These are phyloP conservation scores for Rhododendron simsii DNA, from an alignment of 148 eudicot genomes.

Conservation along the genomic window DNA sequence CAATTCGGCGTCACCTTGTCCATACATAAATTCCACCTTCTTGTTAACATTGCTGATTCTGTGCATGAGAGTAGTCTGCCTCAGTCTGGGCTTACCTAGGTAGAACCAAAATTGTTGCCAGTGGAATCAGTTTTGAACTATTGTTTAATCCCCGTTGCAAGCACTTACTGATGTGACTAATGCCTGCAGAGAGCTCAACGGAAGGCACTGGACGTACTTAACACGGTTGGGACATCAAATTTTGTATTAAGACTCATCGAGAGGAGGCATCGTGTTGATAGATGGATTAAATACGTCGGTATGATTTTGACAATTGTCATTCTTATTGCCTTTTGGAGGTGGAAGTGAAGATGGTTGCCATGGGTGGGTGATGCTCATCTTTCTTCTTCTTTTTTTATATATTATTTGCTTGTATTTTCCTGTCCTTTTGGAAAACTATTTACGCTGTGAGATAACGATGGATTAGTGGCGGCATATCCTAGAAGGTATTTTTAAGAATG, in stretches of 20 bases:
- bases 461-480: background rate
- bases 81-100: background rate
- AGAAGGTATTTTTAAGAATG: background rate
- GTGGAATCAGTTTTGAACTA: background rate
- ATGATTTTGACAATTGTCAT: conserved; percentile 65
- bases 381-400: background rate
- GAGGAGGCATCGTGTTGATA: conserved; percentile 74
- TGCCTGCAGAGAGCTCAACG: conserved; percentile 79
- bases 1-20: background rate
- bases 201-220: conserved; percentile 75
- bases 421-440: background rate
- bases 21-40: background rate
- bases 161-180: background rate
- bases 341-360: conserved; percentile 28
- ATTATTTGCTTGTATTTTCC: background rate
- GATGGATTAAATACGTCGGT: conserved; percentile 83
- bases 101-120: background rate
- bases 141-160: background rate
- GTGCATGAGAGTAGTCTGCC: background rate
- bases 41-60: background rate
- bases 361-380: background rate
- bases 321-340: conserved; percentile 68
- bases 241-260: conserved; percentile 52
- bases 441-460: background rate
- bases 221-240: conserved; percentile 80